These are phyloP conservation scores for Neopestalotiopsis rosae DNA, from an alignment of 2,329 filamentous ascomycete genomes.

Conservation along the genomic window DNA sequence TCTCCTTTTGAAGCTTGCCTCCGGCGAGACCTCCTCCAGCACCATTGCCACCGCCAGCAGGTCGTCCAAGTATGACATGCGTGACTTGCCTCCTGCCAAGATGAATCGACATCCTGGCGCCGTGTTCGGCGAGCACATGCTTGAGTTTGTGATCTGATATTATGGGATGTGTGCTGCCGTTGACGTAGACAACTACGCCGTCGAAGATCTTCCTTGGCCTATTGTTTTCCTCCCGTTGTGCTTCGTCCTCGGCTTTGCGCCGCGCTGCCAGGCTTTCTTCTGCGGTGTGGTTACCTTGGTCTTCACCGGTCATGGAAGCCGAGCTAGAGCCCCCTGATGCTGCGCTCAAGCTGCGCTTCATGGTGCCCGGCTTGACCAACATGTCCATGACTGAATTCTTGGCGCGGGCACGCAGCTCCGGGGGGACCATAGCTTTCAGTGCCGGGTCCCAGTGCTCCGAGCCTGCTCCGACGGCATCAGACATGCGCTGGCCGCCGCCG, in stretches of 20 bases:
- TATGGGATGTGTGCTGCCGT: slow-evolving; percentile 81
- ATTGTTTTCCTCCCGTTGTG: slow-evolving; percentile 52
- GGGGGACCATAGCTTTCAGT: slow-evolving; percentile 48
- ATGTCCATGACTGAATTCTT: slow-evolving; percentile 58
- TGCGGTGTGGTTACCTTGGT: slow-evolving; percentile 16
- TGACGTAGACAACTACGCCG: slow-evolving; percentile 80
- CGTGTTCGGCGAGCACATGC: slow-evolving; percentile 75
- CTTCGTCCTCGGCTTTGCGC: slow-evolving; percentile 40
- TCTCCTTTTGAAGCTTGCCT: slow-evolving; percentile 82
- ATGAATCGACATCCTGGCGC: slow-evolving; percentile 72
- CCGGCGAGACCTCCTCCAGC: slow-evolving; percentile 78
- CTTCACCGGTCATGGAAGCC: slow-evolving; percentile 14
- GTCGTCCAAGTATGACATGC: slow-evolving; percentile 80
- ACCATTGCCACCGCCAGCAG: slow-evolving; percentile 53
- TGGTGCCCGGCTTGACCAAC: slow-evolving; percentile 52
- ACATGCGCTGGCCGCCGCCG: slow-evolving; percentile 64
- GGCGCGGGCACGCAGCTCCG: slow-evolving; percentile 45
- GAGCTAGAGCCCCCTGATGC: slow-evolving; percentile 20
- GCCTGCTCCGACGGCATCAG: slow-evolving; percentile 70
- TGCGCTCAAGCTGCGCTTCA: slow-evolving; percentile 36
- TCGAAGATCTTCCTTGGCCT: slow-evolving; percentile 63
- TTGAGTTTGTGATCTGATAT: slow-evolving; percentile 89
- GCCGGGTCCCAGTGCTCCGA: slow-evolving; percentile 59
- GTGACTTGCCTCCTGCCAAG: slow-evolving; percentile 78
- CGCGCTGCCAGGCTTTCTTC: slow-evolving; percentile 34